Conservation (phyloP, 1,284 basidiomycete genomes). For the Ganoderma meredithae region DNA sequence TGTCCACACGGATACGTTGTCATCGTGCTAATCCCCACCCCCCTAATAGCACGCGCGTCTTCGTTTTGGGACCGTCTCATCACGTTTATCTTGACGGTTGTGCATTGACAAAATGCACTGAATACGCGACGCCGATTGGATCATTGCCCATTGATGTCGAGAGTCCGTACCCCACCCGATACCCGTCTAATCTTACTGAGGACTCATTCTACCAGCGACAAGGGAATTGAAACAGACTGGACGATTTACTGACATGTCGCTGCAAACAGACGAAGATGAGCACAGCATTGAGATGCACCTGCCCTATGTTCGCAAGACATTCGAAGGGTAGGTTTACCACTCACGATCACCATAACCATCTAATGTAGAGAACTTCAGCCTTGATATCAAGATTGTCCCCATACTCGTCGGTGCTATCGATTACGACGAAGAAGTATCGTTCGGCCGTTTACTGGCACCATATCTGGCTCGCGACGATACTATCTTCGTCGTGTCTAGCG, state of each 20-base stretch:
- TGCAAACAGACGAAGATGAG: slow-evolving; percentile 87
- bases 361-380: slow-evolving; percentile 47
- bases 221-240: slow-evolving; percentile 72
- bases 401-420: slow-evolving; percentile 90
- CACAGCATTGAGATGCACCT: slow-evolving; percentile 99
- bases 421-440: slow-evolving; percentile 62
- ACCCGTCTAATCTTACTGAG: background rate
- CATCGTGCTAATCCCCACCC: background rate
- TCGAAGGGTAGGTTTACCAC: slow-evolving; percentile 70
- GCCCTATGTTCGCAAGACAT: slow-evolving; percentile 90
- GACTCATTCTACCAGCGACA: slow-evolving; percentile 57
- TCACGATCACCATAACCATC: background rate
- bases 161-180: slow-evolving; percentile 57
- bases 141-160: slow-evolving; percentile 80
- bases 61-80: slow-evolving; percentile 96
- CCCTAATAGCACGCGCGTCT: slow-evolving; percentile 81
- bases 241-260: slow-evolving; percentile 76
- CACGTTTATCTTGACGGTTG: slow-evolving; percentile 90
- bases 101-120: slow-evolving; percentile 79
- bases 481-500: slow-evolving; percentile 91
- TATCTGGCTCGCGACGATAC: slow-evolving; percentile 83
- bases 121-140: slow-evolving; percentile 91
- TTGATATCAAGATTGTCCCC: slow-evolving; percentile 85
- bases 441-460: slow-evolving; percentile 79
- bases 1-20: slow-evolving; percentile 7